Base-by-base conservation (phyloP, 192 early-diverging fungal species). In the Entophlyctis luteolus region DNA sequence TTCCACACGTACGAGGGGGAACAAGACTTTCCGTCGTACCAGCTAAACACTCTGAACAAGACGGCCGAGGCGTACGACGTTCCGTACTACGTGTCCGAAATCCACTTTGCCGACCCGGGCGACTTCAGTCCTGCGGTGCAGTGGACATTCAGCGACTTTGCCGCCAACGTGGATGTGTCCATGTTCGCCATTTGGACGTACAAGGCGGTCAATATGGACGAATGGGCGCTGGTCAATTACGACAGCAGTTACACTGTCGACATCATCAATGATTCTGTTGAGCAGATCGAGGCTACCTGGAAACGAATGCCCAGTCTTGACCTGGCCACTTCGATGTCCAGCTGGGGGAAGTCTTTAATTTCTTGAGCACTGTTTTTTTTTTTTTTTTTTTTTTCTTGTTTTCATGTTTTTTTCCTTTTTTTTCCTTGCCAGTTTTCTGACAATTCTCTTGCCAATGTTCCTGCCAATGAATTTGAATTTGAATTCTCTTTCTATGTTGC, bases 11-110 rank as follows among this genome's bases (percentile, higher is more conserved):
- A 45, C 42, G 42, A 45, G n/a, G n/a, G n/a, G n/a, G n/a, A n/a
- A n/a, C n/a, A n/a, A n/a, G n/a, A n/a, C n/a, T n/a, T n/a, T n/a
- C n/a, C n/a, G n/a, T n/a, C n/a, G n/a, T n/a, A n/a, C n/a, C n/a
- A n/a, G n/a, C n/a, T n/a, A n/a, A n/a, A n/a, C n/a, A n/a, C n/a
- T n/a, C n/a, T n/a, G n/a, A 52, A 23, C 49, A 52, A 52, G 49
- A 52, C 49, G 8, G 8, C 8, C 12, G 49, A 52, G 20, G 8
- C 12, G 5, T 52, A 25, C 49, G 28, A 52, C 25, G 12, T 52
- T 8, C 49, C 49, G 20, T 52, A 52, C 28, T 52, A 52, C 22
- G 49, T 52, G 18, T 52, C 49, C 49, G 49, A 52, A 52, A 52
- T 52, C 20, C 49, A 52, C 28, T 6, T 52, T 5, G 28, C 49